Evolutionary conservation across 2,329 filamentous ascomycete genomes (phyloP), one percentile per base, ranked within the genome.

Genomic region (Aquanectria penicillioides): DNA sequence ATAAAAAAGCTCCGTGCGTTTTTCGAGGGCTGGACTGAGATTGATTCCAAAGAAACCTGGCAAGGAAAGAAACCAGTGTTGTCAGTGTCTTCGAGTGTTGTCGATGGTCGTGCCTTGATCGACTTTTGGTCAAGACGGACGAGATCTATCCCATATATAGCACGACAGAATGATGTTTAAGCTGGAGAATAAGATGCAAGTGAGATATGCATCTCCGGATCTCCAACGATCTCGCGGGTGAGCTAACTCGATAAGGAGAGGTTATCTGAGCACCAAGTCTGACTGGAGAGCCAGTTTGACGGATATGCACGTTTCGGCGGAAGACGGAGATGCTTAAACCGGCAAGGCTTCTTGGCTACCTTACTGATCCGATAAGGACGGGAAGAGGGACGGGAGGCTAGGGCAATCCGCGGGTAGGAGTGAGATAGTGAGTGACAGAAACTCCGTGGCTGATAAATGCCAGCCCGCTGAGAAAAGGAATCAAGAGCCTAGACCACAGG

Each of bases 291-390:
- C 25, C 12, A 37, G 29, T 38, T 15, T 29, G 43, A 56, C 57
- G 50, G 25, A 50, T 34, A 60, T 63, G 57, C 59, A 54, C 33
- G 49, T 51, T 57, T 48, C 53, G 58, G 63, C 67, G 65, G 67
- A 67, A 59, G 43, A 60, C 67, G 67, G 67, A 69, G 64, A 70
- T 67, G 64, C 57, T 41, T 41, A 43, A 66, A 55, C 26, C 46
- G 61, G 56, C 57, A 58, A 37, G 17, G 34, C 51, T 28, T n/a
- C 31, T 28, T 51, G 17, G 15, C 44, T 58, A 31, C 23, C 43
- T 53, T 44, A 50, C 51, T 63, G 62, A 66, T 69, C 65, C 64
- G 67, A 69, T 69, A 67, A 69, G 67, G 43, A 36, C 41, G 38
- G 53, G 43, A 54, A 46, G 34, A 47, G 47, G 50, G 51, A 61